These are phyloP conservation scores for Sporothrix curviconia DNA, from an alignment of 2,329 filamentous ascomycete genomes.

Conservation along the genomic window DNA sequence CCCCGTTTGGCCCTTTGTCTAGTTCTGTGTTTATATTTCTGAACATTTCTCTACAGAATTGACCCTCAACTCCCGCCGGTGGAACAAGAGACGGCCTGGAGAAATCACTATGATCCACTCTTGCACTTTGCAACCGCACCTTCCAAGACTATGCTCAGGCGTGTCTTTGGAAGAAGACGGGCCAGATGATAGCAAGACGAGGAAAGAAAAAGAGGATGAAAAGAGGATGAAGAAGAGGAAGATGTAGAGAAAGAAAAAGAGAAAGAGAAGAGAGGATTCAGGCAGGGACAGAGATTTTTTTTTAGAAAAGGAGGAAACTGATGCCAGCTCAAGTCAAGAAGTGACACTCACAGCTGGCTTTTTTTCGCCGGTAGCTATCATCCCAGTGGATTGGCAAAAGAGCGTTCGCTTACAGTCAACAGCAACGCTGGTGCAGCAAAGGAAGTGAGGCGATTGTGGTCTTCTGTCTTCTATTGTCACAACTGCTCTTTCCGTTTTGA, in stretches of 20 bases:
- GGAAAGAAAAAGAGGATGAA: background rate
- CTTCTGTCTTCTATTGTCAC: no score
- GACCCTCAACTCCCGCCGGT: background rate
- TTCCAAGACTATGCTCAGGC: background rate
- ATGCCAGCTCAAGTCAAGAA: no score
- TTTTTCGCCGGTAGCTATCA: no score
- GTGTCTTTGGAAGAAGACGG: background rate
- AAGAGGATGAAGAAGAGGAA: background rate
- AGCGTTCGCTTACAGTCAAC: no score
- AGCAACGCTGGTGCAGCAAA: no score
- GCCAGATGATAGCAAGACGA: background rate
- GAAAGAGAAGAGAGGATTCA: background rate
- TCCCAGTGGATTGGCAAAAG: no score
- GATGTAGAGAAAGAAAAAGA: background rate
- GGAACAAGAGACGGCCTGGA: slow-evolving; percentile 3
- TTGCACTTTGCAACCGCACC: slow-evolving; percentile 10
- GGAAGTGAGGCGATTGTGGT: no score
- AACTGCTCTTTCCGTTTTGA: background rate
- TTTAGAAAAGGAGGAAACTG: background rate
- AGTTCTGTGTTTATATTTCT: background rate
- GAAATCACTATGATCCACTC: slow-evolving; percentile 4
- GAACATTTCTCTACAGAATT: background rate
- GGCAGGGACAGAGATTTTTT: no score
- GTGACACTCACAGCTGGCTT: no score
- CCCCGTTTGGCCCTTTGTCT: background rate